These are phyloP conservation scores for Mrakia hoshinonis DNA, from an alignment of 768 basidiomycete species.

Conservation along the genomic window DNA sequence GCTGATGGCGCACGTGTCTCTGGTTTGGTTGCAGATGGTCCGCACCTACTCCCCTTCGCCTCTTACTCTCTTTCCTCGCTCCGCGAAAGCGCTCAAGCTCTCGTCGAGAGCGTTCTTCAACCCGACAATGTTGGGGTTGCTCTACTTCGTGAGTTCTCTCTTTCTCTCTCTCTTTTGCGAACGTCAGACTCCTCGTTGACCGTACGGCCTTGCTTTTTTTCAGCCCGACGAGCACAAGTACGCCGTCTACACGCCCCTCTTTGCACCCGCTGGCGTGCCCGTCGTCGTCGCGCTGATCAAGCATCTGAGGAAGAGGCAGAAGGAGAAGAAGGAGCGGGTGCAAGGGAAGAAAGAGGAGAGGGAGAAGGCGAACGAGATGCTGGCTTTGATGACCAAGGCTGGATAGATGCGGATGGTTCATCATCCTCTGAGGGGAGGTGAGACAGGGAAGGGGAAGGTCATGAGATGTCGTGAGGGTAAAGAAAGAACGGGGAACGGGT, in stretches of 20 bases:
- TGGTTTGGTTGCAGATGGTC: conserved; percentile 11
- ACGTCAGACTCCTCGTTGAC: not conserved
- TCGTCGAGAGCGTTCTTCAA: conserved; percentile 89
- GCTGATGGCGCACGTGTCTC: not conserved
- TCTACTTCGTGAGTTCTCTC: conserved; percentile 60
- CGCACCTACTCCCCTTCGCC: conserved; percentile 28
- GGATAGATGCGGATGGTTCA: too few relatives aligned
- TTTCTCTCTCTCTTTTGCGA: not conserved
- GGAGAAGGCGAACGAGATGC: too few relatives aligned
- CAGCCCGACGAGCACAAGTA: conserved; percentile 90
- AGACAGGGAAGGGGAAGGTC: too few relatives aligned
- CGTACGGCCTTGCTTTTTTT: not conserved
- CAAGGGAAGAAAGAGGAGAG: not conserved
- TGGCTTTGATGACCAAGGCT: too few relatives aligned
- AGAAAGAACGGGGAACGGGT: too few relatives aligned
- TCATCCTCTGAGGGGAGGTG: too few relatives aligned
- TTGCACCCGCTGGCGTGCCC: conserved; percentile 81
- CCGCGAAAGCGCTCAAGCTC: conserved; percentile 54
- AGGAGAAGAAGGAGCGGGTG: not conserved
- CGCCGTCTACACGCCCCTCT: conserved; percentile 90
- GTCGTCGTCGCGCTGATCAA: conserved; percentile 63
- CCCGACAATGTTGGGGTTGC: conserved; percentile 86
- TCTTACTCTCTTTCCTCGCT: conserved; percentile 49
- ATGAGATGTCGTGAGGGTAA: too few relatives aligned
- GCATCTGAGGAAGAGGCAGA: conserved; percentile 49